These are phyloP conservation scores for Auriscalpium microsporum DNA, from an alignment of 768 basidiomycete genomes.

Conservation along the genomic window DNA sequence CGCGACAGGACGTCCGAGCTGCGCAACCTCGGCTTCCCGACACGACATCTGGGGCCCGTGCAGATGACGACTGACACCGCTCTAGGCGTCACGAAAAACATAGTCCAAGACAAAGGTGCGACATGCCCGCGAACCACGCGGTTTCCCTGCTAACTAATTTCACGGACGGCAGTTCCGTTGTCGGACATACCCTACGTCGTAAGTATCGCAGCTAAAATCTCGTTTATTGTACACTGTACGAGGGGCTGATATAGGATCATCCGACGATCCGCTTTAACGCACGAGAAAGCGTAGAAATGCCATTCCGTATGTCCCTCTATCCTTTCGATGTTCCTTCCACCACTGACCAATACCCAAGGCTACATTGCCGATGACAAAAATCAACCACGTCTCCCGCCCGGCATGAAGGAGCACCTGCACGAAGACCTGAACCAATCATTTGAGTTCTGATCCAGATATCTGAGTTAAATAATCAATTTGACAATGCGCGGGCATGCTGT, in stretches of 20 bases:
- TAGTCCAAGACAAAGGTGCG: constrained; percentile 64
- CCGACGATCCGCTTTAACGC: constrained; percentile 85
- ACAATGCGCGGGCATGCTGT: not conserved
- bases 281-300: constrained; percentile 96
- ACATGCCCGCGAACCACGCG: not conserved
- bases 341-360: constrained; percentile 21
- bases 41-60: constrained; percentile 72
- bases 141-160: not conserved
- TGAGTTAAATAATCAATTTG: not conserved
- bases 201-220: constrained; percentile 16
- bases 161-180: constrained; percentile 40
- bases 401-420: constrained; percentile 81
- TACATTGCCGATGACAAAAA: constrained; percentile 37
- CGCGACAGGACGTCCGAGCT: constrained; percentile 88
- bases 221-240: not conserved
- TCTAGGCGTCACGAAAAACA: constrained; percentile 78
- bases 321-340: not conserved
- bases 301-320: constrained; percentile 61
- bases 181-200: constrained; percentile 69
- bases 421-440: constrained; percentile 84
- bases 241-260: constrained; percentile 46
- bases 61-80: constrained; percentile 99
- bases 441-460: constrained; percentile 47
- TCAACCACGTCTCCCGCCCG: constrained; percentile 74
- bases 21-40: constrained; percentile 78